Evolutionary conservation across 2,329 filamentous ascomycete genomes (phyloP).

Genomic region (Trichoderma sp.): DNA sequence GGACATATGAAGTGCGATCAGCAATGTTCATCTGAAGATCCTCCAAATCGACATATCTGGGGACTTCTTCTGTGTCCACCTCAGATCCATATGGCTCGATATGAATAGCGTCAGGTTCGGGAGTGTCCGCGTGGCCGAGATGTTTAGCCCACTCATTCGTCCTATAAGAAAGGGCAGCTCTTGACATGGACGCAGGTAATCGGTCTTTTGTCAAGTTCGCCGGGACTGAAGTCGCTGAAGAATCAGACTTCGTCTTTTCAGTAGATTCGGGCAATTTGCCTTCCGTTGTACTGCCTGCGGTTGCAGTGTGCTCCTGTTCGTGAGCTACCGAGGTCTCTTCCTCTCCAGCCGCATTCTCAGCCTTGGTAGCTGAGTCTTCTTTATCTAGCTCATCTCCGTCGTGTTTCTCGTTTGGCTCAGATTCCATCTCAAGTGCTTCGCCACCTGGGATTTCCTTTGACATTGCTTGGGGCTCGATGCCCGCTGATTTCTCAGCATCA

Average conservation of each 20-base stretch:
- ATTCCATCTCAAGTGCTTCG: not conserved
- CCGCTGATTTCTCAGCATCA: not conserved
- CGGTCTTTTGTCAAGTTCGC: constrained; percentile 59
- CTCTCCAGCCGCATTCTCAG: not conserved
- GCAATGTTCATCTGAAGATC: constrained; percentile 66
- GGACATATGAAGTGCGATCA: constrained; percentile 44
- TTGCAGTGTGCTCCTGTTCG: constrained; percentile 10
- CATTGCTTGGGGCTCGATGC: not conserved
- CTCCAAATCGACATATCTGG: constrained; percentile 63
- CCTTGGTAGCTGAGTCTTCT: not conserved
- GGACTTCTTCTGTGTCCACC: constrained; percentile 46
- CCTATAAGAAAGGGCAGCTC: constrained; percentile 77
- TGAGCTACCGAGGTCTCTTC: constrained; percentile 11
- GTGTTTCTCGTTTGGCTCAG: not conserved
- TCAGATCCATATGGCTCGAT: constrained; percentile 41
- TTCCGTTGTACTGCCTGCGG: constrained; percentile 6
- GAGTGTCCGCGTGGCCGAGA: constrained; percentile 72
- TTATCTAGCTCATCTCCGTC: not conserved
- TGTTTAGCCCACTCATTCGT: constrained; percentile 98
- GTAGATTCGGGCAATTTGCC: constrained; percentile 29
- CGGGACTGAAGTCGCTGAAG: constrained; percentile 46
- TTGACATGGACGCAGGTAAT: constrained; percentile 72
- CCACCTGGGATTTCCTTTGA: not conserved
- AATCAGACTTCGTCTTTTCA: constrained; percentile 44
- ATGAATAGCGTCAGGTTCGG: constrained; percentile 63